A percentile compares a stretch with the other conserved stretches of the same genome.
These are phyloP conservation scores for Pseudogymnoascus sp. DNA, from an alignment of 2,329 filamentous ascomycete species.

Conservation along the genomic window DNA sequence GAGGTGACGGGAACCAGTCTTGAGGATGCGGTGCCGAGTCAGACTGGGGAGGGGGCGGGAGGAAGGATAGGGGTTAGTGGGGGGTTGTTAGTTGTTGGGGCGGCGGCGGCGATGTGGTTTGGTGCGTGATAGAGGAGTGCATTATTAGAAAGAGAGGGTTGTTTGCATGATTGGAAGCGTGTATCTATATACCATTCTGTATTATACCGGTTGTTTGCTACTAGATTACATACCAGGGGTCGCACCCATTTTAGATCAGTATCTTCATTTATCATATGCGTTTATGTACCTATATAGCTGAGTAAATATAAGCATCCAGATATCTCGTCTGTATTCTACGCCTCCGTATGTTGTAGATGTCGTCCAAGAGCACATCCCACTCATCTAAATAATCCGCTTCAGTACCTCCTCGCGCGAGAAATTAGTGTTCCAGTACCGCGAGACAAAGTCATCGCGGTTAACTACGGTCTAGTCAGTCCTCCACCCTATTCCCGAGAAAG, in stretches of 20 bases:
- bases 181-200: neutral
- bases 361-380: neutral
- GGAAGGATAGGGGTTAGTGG: neutral
- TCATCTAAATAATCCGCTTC: conserved; percentile 19
- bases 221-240: neutral
- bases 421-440: conserved; percentile 65
- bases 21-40: neutral
- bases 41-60: neutral
- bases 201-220: neutral
- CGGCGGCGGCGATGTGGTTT: neutral
- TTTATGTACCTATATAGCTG: neutral
- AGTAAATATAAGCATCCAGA: neutral
- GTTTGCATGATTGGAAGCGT: neutral
- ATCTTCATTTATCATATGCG: neutral
- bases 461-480: conserved; percentile 39
- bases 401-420: conserved; percentile 31
- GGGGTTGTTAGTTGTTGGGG: neutral
- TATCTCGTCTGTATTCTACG: neutral
- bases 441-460: conserved; percentile 72
- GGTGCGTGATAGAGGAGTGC: neutral
- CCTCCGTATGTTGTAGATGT: neutral
- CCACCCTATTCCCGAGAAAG: neutral
- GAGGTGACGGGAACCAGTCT: neutral
- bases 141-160: neutral
- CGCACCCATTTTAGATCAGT: neutral